phyloP scores from a whole-genome alignment of 2,329 filamentous ascomycete species.

The Raffaelea arxii region DNA sequence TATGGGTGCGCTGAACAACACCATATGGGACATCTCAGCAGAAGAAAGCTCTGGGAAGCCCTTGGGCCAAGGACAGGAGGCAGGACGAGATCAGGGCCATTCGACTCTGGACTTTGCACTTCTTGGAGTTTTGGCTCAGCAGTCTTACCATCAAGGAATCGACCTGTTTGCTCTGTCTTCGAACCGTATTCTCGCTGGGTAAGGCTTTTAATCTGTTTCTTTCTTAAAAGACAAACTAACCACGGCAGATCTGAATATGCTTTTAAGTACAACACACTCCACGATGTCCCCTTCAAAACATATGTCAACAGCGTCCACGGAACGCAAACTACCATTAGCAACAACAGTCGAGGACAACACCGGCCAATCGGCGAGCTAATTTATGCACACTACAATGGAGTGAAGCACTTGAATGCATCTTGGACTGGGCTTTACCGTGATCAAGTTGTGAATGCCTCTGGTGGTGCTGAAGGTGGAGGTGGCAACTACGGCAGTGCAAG shows the following conservation, averaged over 20 bases:
- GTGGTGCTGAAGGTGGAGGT: background rate
- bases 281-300: background rate
- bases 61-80: conserved; percentile 1
- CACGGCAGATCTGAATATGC: background rate
- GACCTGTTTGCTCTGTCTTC: background rate
- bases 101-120: conserved; percentile 1
- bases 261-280: background rate
- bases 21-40: background rate
- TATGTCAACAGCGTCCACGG: background rate
- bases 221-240: background rate
- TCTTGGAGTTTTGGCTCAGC: background rate
- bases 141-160: background rate
- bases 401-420: conserved; percentile 1
- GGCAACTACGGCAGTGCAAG: conserved; percentile 1
- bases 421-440: background rate
- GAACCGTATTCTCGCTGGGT: background rate
- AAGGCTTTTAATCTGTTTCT: background rate
- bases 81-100: conserved; percentile 1
- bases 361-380: background rate
- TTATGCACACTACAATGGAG: conserved; percentile 1
- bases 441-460: background rate
- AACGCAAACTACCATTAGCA: background rate
- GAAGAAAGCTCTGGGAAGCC: background rate
- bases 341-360: background rate
- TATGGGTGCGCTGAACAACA: background rate